Conservation (phyloP, 192 early-diverging fungal species). For the Mortierella claussenii region DNA sequence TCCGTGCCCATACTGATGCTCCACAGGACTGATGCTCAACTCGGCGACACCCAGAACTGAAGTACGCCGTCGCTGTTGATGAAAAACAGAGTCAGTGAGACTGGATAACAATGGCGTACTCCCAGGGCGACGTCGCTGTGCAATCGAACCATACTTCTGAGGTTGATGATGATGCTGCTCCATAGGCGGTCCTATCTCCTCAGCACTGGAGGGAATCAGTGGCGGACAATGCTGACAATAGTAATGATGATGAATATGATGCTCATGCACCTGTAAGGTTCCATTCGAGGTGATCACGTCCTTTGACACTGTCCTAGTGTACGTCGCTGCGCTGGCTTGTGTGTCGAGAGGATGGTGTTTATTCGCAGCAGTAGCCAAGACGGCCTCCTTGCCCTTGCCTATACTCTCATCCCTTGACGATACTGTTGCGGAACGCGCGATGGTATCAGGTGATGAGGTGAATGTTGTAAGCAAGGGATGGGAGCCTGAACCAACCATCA, state of each 20-base stretch:
- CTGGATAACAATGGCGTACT: conserved; percentile 5
- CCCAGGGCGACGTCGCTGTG: conserved; percentile 12
- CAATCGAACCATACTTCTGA: not conserved
- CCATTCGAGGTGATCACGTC: not conserved
- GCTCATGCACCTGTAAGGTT: conserved; percentile 28
- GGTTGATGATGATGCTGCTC: conserved; percentile 3
- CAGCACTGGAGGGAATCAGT: not conserved
- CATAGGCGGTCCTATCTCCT: conserved; percentile 1
- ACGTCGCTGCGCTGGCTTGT: not conserved
- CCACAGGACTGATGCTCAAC: conserved; percentile 7
- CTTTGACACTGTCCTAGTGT: not conserved
- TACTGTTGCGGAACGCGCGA: not conserved
- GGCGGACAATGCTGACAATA: conserved; percentile 45
- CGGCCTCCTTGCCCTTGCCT: conserved; percentile 15
- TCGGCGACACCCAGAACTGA: not conserved
- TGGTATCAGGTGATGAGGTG: not conserved
- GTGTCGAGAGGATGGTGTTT: too few species aligned
- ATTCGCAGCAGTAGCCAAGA: not conserved
- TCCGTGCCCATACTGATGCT: conserved; percentile 1
- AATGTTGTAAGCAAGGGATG: conserved; percentile 26
- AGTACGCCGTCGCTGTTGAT: not conserved
- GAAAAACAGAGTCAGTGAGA: not conserved
- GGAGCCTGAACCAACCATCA: conserved; percentile 19
- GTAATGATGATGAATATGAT: conserved; percentile 47
- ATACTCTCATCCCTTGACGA: not conserved